Percentiles rank a stretch among this genome's conserved stretches.
phyloP scores from a whole-genome alignment of 768 basidiomycete species.

The Fomitopsis serialis region DNA sequence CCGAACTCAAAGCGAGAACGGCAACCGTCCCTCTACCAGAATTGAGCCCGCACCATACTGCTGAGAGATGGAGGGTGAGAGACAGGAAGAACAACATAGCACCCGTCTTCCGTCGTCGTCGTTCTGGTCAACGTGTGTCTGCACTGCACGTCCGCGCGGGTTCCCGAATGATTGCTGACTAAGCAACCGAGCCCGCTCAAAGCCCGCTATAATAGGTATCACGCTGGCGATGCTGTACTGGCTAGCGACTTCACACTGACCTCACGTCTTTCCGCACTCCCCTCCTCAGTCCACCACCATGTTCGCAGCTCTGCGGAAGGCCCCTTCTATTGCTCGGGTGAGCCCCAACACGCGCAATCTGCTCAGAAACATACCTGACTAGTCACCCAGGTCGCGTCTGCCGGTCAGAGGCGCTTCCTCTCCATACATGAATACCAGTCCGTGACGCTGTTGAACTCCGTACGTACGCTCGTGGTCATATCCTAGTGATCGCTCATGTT shows the following conservation, averaged over 20 bases:
- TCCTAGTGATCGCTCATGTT: background rate
- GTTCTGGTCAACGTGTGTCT: slow-evolving; percentile 40
- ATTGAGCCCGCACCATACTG: slow-evolving; percentile 34
- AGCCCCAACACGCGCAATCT: slow-evolving; percentile 14
- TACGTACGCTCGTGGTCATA: slow-evolving; percentile 30
- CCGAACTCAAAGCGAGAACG: slow-evolving; percentile 79
- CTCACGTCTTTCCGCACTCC: too few species aligned
- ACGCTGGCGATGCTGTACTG: background rate
- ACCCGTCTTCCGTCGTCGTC: slow-evolving; percentile 73
- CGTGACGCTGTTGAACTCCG: slow-evolving; percentile 89
- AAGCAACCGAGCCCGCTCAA: slow-evolving; percentile 13
- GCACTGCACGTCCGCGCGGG: background rate
- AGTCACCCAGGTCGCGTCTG: slow-evolving; percentile 51
- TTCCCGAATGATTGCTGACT: slow-evolving; percentile 35
- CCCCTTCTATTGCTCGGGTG: slow-evolving; percentile 61
- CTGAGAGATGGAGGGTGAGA: slow-evolving; percentile 48
- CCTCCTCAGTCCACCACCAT: slow-evolving; percentile 33
- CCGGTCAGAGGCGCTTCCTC: slow-evolving; percentile 84
- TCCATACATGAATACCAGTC: slow-evolving; percentile 99
- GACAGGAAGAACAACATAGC: slow-evolving; percentile 50
- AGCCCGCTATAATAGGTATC: background rate
- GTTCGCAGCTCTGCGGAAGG: slow-evolving; percentile 65
- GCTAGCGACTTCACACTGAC: too few species aligned
- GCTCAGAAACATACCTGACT: background rate
- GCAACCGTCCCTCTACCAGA: slow-evolving; percentile 48